Percentiles rank a stretch among this genome's conserved stretches.
Evolutionary conservation across 768 basidiomycete species (phyloP).

Genomic region (Psilocybe cubensis): DNA sequence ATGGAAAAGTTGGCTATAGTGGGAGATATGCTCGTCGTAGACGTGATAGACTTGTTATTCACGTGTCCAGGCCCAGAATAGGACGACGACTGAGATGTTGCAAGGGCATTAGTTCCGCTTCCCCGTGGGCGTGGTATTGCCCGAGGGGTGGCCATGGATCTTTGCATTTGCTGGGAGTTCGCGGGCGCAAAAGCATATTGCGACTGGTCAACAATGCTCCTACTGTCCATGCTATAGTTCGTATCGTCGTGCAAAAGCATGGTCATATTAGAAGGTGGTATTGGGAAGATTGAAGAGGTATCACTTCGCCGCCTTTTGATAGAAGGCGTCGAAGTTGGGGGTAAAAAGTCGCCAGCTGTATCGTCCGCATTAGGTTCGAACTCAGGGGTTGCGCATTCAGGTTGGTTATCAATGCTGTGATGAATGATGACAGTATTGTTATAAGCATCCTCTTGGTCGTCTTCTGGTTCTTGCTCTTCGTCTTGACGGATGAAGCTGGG

Average conservation of each 20-base stretch:
- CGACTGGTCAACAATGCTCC: constrained; percentile 18
- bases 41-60: constrained; percentile 36
- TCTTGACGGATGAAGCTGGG: constrained; percentile 17
- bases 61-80: constrained; percentile 23
- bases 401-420: constrained; percentile 17
- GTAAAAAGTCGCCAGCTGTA: constrained; percentile 14
- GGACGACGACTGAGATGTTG: constrained; percentile 25
- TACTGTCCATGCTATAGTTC: constrained; percentile 7
- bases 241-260: constrained; percentile 62
- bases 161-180: constrained; percentile 4
- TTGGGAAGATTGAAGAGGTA: constrained; percentile 69
- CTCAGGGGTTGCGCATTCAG: background rate
- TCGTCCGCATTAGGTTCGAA: constrained; percentile 4
- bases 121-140: background rate
- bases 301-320: constrained; percentile 41
- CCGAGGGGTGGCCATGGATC: constrained; percentile 32
- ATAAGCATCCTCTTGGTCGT: constrained; percentile 15
- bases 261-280: constrained; percentile 74
- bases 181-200: constrained; percentile 13
- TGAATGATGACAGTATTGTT: constrained; percentile 27
- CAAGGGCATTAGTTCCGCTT: background rate
- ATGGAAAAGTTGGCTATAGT: constrained; percentile 72
- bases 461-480: constrained; percentile 17
- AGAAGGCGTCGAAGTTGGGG: constrained; percentile 27
- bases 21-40: constrained; percentile 57